Percentiles rank a stretch among this genome's conserved stretches.
Evolutionary conservation across 306 rosid species (phyloP).

Genomic region (Castanea sativa): DNA sequence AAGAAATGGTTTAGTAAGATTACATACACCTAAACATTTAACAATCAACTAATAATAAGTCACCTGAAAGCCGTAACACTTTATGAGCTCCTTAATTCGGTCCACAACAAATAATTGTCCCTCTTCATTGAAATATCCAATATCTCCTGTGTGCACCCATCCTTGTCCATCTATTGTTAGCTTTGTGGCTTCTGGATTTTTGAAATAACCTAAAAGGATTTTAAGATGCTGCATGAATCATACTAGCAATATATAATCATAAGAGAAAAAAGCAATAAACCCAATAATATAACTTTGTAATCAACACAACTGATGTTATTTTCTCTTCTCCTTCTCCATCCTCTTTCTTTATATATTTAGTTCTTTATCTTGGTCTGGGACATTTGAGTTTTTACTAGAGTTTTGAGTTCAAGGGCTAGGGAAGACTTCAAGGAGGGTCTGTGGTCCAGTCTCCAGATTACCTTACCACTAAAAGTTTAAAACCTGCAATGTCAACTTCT

Average conservation of each 20-base stretch:
- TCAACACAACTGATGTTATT: too few relatives aligned
- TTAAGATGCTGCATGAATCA: not conserved
- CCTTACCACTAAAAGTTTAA: too few relatives aligned
- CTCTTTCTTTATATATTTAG: too few relatives aligned
- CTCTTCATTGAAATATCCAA: slow-evolving; percentile 45
- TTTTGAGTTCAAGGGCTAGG: too few relatives aligned
- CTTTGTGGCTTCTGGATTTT: slow-evolving; percentile 42
- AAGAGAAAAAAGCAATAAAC: not conserved
- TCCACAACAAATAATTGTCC: slow-evolving; percentile 44
- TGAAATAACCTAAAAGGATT: slow-evolving; percentile 38
- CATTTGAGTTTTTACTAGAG: too few relatives aligned
- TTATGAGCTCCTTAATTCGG: slow-evolving; percentile 52
- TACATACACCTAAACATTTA: not conserved
- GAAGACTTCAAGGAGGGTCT: too few relatives aligned
- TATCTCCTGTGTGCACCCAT: slow-evolving; percentile 47
- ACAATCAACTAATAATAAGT: not conserved
- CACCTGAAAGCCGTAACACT: slow-evolving; percentile 46
- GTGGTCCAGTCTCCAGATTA: too few relatives aligned
- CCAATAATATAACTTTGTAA: not conserved
- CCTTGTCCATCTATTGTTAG: slow-evolving; percentile 38
- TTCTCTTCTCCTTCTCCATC: too few relatives aligned
- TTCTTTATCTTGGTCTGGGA: too few relatives aligned
- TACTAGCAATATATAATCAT: not conserved
- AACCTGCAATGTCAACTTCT: too few relatives aligned
- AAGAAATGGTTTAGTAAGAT: not conserved